Evolutionary conservation across 164 flowering plant species (phyloP).

Genomic region (Tetracentron sinense): DNA sequence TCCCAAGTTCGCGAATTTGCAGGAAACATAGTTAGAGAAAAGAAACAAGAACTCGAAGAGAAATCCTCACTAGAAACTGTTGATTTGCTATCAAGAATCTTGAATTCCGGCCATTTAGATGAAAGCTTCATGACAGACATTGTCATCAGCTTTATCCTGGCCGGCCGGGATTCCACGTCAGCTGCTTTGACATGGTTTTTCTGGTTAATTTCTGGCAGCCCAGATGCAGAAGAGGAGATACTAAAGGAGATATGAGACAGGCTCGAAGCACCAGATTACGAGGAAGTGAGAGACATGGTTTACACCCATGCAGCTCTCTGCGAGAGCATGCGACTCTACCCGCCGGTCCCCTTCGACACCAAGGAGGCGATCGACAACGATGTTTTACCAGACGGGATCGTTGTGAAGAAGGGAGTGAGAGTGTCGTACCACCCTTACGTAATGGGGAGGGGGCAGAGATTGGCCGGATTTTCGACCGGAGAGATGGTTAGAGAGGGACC

Average conservation of each 20-base stretch:
- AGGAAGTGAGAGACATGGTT: conserved; percentile 32
- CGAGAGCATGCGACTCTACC: conserved; percentile 35
- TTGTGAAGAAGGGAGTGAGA: conserved; percentile 26
- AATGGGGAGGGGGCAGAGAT: conserved; percentile 37
- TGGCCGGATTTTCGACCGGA: conserved; percentile 28
- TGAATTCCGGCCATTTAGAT: conserved; percentile 11
- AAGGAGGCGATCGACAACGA: conserved; percentile 24
- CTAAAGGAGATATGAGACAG: conserved; percentile 26
- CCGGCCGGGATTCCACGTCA: conserved; percentile 51
- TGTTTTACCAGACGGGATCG: conserved; percentile 28
- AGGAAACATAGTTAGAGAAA: conserved; percentile 6
- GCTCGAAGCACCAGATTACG: conserved; percentile 16
- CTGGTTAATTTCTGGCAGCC: conserved; percentile 30
- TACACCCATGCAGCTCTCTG: conserved; percentile 33
- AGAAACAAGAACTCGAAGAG: conserved; percentile 3
- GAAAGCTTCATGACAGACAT: conserved; percentile 24
- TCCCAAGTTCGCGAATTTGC: conserved; percentile 17
- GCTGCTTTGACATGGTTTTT: conserved; percentile 50
- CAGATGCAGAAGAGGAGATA: conserved; percentile 28
- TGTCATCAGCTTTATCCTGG: conserved; percentile 40
- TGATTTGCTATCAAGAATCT: conserved; percentile 12
- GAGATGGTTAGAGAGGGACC: conserved; percentile 27
- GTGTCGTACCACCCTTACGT: conserved; percentile 27
- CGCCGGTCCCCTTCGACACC: conserved; percentile 30
- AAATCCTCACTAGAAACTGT: conserved; percentile 8